Base-by-base conservation (phyloP, 2,329 filamentous ascomycete species). In the Fusarium luffae region DNA sequence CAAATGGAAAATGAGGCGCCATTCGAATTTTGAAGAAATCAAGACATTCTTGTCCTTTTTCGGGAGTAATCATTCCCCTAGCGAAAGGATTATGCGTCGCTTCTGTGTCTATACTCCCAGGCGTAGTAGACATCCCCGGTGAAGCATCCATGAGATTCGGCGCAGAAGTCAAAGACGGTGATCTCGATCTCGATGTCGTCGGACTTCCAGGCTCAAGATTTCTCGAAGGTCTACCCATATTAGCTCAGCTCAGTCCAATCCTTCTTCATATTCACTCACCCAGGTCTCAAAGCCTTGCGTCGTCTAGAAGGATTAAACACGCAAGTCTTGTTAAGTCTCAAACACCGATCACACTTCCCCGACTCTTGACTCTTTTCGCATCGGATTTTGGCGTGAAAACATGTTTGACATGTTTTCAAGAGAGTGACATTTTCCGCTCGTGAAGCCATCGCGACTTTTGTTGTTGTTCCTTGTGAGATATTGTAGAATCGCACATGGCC, bases 361-460 rank as follows among this genome's bases (percentile, higher is more conserved):
- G 77, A 77, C n/a, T 78, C 72, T 21, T 79, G 76, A 1, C 78
- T 75, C 42, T 76, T 78, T 46, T 77, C 73, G 59, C 78, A 79
- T 18, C 76, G 70, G n/a, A 79, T 79, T 46, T 79, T 79, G 54
- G 77, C 78, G 25, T 77, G 75, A 55, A 77, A 78, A 60, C 78
- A 79, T 23, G 77, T 77, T 61, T 78, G 77, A 43, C 78, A 79
- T 10, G 78, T 79, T 54, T 78, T 79, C 34, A 74, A 64, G 44
- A 74, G 48, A 32, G 63, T 54, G 12, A 54, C 49, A 30, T 46
- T 55, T 32, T 71, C 64, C 5, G 59, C 18, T 43, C 55, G 61
- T 7, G 68, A 70, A 8, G 68, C 51, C 68, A 70, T 70, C 25
- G 30, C 21, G 23, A 55, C n/a, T 12, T 25, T 21, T 14, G 25